These are phyloP conservation scores for Triticum aestivum DNA, from an alignment of 176 grass and related monocot genomes.

Conservation along the genomic window IWGSC_CS_RefSeq_v2.1 NC_057812.1:223585538-223586037, in stretches of 20 bases:
- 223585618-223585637: slow-evolving; percentile 72
- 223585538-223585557: not conserved
- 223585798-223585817: not conserved
- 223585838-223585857: slow-evolving; percentile 8
- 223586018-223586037: not conserved
- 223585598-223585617: not conserved
- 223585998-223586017: not conserved
- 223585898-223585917: not conserved
- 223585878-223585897: not conserved
- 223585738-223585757: not conserved
- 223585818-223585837: not conserved
- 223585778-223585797: not conserved
- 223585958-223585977: not conserved
- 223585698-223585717: slow-evolving; percentile 8
- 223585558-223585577: slow-evolving; percentile 11
- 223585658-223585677: slow-evolving; percentile 84
- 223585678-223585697: slow-evolving; percentile 15
- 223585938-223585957: not conserved
- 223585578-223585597: not conserved
- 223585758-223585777: not conserved
- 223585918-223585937: not conserved
- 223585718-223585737: not conserved
- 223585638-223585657: slow-evolving; percentile 88
- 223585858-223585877: not conserved
- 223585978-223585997: not conserved